Percentiles rank a stretch among this genome's conserved stretches.
phyloP scores from a whole-genome alignment of 1,139 yeast species.

The Yamadazyma buinensis region DNA sequence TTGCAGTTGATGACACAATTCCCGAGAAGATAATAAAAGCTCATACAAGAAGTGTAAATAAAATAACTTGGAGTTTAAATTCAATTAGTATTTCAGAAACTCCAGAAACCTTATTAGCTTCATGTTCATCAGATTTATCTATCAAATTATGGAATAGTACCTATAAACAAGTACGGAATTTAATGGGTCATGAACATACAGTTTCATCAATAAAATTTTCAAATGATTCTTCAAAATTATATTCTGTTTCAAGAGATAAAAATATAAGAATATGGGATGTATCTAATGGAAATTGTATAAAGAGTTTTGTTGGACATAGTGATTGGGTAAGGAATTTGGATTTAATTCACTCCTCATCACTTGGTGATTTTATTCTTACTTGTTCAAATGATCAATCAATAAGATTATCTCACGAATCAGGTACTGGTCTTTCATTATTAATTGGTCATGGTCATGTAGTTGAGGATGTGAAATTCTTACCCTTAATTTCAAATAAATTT shows the following conservation, averaged over 20 bases:
- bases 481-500: slow-evolving; percentile 43
- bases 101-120: slow-evolving; percentile 36
- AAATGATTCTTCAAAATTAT: slow-evolving; percentile 34
- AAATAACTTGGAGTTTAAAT: slow-evolving; percentile 49
- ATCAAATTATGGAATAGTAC: slow-evolving; percentile 69
- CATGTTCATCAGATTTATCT: slow-evolving; percentile 73
- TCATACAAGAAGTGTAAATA: slow-evolving; percentile 70
- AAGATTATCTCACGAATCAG: slow-evolving; percentile 61
- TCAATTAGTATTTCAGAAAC: slow-evolving; percentile 25
- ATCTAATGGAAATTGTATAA: slow-evolving; percentile 61
- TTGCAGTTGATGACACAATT: slow-evolving; percentile 51
- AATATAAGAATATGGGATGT: slow-evolving; percentile 77
- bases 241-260: slow-evolving; percentile 76
- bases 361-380: slow-evolving; percentile 61
- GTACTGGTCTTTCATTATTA: slow-evolving; percentile 65
- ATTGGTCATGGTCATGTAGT: slow-evolving; percentile 83
- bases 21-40: slow-evolving; percentile 70
- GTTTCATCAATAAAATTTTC: slow-evolving; percentile 63
- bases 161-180: slow-evolving; percentile 56
- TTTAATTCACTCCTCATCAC: slow-evolving; percentile 19
- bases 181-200: slow-evolving; percentile 90
- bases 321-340: slow-evolving; percentile 84
- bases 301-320: slow-evolving; percentile 71
- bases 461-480: slow-evolving; percentile 70
- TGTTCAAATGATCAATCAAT: slow-evolving; percentile 83